Evolutionary conservation across 371 early-diverging fungal species (phyloP).

Genomic region (Lichtheimia corymbifera): DNA sequence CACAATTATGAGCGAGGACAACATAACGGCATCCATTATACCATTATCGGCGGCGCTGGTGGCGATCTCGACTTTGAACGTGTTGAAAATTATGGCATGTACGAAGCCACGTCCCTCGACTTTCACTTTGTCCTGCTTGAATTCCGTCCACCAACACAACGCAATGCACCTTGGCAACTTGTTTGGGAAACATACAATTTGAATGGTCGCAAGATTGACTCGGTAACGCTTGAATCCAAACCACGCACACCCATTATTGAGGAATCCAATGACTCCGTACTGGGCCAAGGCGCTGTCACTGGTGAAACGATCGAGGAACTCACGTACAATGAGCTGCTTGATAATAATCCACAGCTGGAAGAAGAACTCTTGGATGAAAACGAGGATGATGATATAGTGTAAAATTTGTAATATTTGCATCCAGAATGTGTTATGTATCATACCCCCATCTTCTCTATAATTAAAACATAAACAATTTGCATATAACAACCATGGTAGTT

Average conservation of each 20-base stretch:
- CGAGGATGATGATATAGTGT: background rate
- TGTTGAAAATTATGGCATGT: slow-evolving; percentile 71
- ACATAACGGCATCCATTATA: slow-evolving; percentile 54
- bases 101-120: slow-evolving; percentile 47
- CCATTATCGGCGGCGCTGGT: slow-evolving; percentile 81
- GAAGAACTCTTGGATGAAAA: slow-evolving; percentile 3
- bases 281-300: slow-evolving; percentile 14
- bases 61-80: slow-evolving; percentile 69
- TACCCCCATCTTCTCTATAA: too few species aligned
- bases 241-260: slow-evolving; percentile 7
- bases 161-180: slow-evolving; percentile 27
- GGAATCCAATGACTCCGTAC: slow-evolving; percentile 6
- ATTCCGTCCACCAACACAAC: slow-evolving; percentile 27
- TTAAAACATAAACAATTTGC: too few species aligned
- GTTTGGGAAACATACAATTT: slow-evolving; percentile 43
- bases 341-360: slow-evolving; percentile 11
- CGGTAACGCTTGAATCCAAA: slow-evolving; percentile 18
- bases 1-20: slow-evolving; percentile 76
- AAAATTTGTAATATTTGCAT: too few species aligned
- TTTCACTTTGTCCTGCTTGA: slow-evolving; percentile 65
- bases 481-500: too few species aligned
- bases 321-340: slow-evolving; percentile 18
- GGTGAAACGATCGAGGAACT: slow-evolving; percentile 19
- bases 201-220: slow-evolving; percentile 30
- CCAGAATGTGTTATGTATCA: too few species aligned